Percentiles rank a stretch among this genome's conserved stretches.
These are phyloP conservation scores for Hymenoscyphus occultus DNA, from an alignment of 2,329 filamentous ascomycete species.

Conservation along the genomic window DNA sequence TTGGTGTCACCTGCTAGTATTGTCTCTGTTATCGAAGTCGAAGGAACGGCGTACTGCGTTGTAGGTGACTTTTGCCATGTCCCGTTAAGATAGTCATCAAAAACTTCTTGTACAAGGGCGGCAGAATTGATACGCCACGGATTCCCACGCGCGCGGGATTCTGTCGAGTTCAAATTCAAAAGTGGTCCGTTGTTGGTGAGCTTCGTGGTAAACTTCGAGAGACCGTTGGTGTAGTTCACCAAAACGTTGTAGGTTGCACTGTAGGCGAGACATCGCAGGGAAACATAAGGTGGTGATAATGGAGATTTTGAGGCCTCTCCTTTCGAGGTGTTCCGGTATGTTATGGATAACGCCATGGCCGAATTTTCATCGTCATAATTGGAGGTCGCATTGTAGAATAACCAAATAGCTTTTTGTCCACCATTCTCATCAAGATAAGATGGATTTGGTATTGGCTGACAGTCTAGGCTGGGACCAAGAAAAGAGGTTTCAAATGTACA, in stretches of 20 bases:
- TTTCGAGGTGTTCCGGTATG: slow-evolving; percentile 3
- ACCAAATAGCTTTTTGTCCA: not conserved
- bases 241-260: slow-evolving; percentile 2
- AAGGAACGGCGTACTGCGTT: not conserved
- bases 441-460: not conserved
- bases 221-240: slow-evolving; percentile 5
- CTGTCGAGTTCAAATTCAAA: not conserved
- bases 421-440: not conserved
- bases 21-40: not conserved
- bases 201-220: not conserved
- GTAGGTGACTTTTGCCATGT: slow-evolving; percentile 1
- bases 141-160: not conserved
- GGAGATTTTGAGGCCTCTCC: not conserved
- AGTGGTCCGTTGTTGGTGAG: not conserved
- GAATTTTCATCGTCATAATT: not conserved
- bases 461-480: not conserved
- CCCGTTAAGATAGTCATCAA: not conserved
- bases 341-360: not conserved
- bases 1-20: slow-evolving; percentile 2
- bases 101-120: not conserved
- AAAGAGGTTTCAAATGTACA: not conserved
- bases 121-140: not conserved
- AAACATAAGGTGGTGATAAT: not conserved
- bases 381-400: not conserved
- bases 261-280: not conserved